Conservation (phyloP, 768 basidiomycete species). For the Pisolithus sp. region DNA sequence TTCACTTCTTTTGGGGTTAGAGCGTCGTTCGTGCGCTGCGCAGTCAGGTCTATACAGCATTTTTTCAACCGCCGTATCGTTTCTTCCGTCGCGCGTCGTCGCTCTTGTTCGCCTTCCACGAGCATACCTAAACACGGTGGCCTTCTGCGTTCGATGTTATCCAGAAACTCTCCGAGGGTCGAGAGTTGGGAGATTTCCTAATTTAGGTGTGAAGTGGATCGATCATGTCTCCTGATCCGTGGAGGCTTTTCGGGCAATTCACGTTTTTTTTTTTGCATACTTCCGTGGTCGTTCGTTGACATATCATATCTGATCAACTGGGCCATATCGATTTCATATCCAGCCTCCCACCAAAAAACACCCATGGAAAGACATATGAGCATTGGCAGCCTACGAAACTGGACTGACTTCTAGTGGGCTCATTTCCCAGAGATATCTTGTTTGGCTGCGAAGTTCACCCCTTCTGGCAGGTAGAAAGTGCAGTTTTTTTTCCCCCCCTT, state of each 20-base stretch:
- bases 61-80: background rate
- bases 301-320: background rate
- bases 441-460: too few relatives aligned
- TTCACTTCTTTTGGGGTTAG: background rate
- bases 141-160: too few relatives aligned
- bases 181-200: background rate
- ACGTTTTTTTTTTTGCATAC: background rate
- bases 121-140: too few relatives aligned
- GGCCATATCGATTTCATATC: background rate
- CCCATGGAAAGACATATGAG: too few relatives aligned
- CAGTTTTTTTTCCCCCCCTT: too few relatives aligned
- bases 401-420: too few relatives aligned
- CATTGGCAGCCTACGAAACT: too few relatives aligned
- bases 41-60: background rate
- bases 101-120: background rate
- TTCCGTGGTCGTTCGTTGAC: background rate
- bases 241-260: background rate
- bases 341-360: background rate
- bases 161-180: background rate
- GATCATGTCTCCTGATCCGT: conserved; percentile 1
- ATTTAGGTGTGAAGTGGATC: background rate
- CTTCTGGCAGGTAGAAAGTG: too few relatives aligned
- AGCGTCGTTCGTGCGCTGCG: background rate
- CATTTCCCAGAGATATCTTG: too few relatives aligned
- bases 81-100: background rate